phyloP scores from a whole-genome alignment of 805 yeast species.

The Saturnispora bothae region DNA sequence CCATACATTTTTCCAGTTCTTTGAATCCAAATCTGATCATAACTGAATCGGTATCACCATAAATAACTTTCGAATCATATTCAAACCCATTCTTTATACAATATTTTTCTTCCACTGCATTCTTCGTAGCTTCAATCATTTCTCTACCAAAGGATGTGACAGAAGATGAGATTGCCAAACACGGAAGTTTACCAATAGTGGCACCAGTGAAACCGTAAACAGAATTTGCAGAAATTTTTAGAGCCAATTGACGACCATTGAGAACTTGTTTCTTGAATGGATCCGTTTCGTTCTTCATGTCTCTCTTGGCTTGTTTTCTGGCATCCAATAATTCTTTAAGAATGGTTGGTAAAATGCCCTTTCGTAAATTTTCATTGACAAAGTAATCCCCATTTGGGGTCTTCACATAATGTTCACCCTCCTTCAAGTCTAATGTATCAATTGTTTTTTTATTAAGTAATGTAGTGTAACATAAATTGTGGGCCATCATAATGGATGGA shows the following conservation, averaged over 20 bases:
- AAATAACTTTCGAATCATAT: constrained; percentile 83
- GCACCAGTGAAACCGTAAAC: constrained; percentile 99
- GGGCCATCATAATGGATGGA: constrained; percentile 99
- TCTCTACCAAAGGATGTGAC: constrained; percentile 93
- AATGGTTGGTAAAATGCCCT: constrained; percentile 89
- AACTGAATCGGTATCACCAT: constrained; percentile 99
- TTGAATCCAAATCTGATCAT: constrained; percentile 93
- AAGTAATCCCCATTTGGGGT: constrained; percentile 93
- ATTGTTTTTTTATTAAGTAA: constrained; percentile 61
- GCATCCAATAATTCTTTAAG: constrained; percentile 81
- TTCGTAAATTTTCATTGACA: constrained; percentile 55
- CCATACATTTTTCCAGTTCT: constrained; percentile 79
- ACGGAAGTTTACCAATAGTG: constrained; percentile 92
- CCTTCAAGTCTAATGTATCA: constrained; percentile 48
- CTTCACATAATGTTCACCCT: constrained; percentile 67
- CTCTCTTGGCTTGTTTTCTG: constrained; percentile 86
- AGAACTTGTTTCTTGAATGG: constrained; percentile 89
- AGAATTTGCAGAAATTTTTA: constrained; percentile 94
- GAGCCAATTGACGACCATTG: constrained; percentile 94
- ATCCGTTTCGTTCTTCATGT: constrained; percentile 84
- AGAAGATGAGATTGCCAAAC: constrained; percentile 91
- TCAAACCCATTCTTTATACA: constrained; percentile 71
- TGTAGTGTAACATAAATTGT: constrained; percentile 91
- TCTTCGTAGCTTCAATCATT: constrained; percentile 90
- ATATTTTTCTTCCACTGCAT: constrained; percentile 72